Conservation (phyloP, 805 yeast genomes). For the Lipomyces chichibuensis region DNA sequence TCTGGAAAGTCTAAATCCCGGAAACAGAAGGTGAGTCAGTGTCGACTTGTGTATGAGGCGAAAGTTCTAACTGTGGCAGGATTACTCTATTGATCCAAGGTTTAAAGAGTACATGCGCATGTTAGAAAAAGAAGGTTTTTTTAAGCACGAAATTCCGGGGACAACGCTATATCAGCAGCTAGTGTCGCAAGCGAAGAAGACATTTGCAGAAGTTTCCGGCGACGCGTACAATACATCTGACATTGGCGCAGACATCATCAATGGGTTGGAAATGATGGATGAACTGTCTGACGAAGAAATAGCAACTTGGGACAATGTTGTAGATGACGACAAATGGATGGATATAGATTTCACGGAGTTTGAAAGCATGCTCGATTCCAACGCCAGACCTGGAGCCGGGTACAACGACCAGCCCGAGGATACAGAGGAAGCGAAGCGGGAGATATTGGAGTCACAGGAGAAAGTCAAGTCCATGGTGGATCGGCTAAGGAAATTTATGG, state of each 20-base stretch:
- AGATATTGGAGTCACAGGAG: constrained; percentile 11
- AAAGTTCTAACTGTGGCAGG: constrained; percentile 4
- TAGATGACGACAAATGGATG: constrained; percentile 36
- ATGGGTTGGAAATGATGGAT: constrained; percentile 6
- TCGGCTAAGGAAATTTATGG: constrained; percentile 25
- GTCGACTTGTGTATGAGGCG: background rate
- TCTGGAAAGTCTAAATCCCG: constrained; percentile 16
- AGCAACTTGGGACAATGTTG: constrained; percentile 28
- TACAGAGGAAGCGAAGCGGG: constrained; percentile 5
- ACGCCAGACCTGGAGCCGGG: constrained; percentile 14
- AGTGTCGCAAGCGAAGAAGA: constrained; percentile 25
- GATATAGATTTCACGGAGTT: constrained; percentile 27
- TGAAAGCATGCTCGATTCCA: constrained; percentile 23
- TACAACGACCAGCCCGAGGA: constrained; percentile 26
- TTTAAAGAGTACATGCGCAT: constrained; percentile 18
- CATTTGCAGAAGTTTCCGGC: constrained; percentile 20
- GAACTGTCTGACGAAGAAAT: constrained; percentile 27
- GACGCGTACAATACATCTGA: constrained; percentile 16
- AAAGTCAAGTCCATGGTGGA: constrained; percentile 18
- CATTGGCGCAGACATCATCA: constrained; percentile 16
- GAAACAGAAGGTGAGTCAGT: background rate
- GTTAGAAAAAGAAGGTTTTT: constrained; percentile 33
- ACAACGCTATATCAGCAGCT: constrained; percentile 23
- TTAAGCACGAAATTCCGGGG: constrained; percentile 26
- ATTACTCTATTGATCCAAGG: constrained; percentile 19